phyloP scores from a whole-genome alignment of 1,284 basidiomycete species.

The Entoloma clypeatum region DNA sequence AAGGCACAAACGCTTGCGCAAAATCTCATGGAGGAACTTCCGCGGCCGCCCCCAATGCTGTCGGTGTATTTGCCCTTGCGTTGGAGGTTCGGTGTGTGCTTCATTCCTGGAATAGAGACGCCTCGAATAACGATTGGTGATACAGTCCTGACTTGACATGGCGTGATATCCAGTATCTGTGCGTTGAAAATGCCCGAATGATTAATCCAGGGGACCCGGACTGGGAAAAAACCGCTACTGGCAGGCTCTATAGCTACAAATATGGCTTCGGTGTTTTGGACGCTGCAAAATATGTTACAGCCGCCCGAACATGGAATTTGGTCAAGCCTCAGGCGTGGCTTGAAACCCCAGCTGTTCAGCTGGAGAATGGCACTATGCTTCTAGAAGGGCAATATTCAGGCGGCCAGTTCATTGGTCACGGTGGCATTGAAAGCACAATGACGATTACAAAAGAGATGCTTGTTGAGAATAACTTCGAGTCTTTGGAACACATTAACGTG shows the following conservation, averaged over 20 bases:
- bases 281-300: slow-evolving; percentile 79
- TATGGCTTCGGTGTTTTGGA: slow-evolving; percentile 94
- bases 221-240: slow-evolving; percentile 85
- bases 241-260: slow-evolving; percentile 91
- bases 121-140: slow-evolving; percentile 8
- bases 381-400: slow-evolving; percentile 56
- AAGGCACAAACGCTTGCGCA: slow-evolving; percentile 83
- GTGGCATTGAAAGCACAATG: slow-evolving; percentile 68
- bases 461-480: slow-evolving; percentile 75
- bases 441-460: slow-evolving; percentile 74
- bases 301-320: slow-evolving; percentile 78
- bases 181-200: slow-evolving; percentile 73
- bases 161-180: slow-evolving; percentile 95
- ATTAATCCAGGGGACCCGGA: slow-evolving; percentile 92
- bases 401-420: slow-evolving; percentile 62
- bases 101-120: slow-evolving; percentile 4
- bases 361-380: slow-evolving; percentile 61
- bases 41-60: slow-evolving; percentile 95
- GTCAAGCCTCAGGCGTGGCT: slow-evolving; percentile 97
- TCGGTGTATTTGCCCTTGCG: slow-evolving; percentile 86
- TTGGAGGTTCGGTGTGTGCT: slow-evolving; percentile 71
- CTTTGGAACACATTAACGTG: slow-evolving; percentile 90
- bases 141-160: slow-evolving; percentile 87
- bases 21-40: slow-evolving; percentile 92
- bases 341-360: slow-evolving; percentile 66